Evolutionary conservation across 129 eudicot genomes (phyloP).

Genomic region (Pittosporum tobira): DNA sequence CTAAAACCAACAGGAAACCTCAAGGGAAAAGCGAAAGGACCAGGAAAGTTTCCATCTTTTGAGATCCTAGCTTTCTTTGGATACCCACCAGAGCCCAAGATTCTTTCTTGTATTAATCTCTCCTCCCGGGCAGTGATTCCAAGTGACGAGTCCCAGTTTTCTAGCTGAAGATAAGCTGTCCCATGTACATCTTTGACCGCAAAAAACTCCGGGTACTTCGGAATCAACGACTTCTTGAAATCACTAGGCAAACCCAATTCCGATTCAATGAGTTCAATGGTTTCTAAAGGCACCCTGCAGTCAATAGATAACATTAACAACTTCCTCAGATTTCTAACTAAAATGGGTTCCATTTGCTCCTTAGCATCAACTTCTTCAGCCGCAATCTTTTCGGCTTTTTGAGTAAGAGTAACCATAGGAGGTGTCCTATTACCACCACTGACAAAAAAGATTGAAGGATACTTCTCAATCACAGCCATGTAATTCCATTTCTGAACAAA

Average conservation of each 20-base stretch:
- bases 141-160: constrained; percentile 75
- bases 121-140: constrained; percentile 80
- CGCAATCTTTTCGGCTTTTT: constrained; percentile 53
- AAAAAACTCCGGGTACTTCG: constrained; percentile 61
- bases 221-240: constrained; percentile 47
- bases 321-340: constrained; percentile 67
- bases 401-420: constrained; percentile 46
- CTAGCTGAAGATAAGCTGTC: constrained; percentile 47
- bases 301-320: constrained; percentile 87
- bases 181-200: constrained; percentile 45
- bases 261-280: constrained; percentile 40
- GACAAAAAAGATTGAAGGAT: constrained; percentile 59
- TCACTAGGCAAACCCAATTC: constrained; percentile 75
- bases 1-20: constrained; percentile 74
- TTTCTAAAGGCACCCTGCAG: constrained; percentile 66
- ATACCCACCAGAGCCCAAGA: constrained; percentile 16
- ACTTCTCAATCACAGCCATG: constrained; percentile 67
- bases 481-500: constrained; percentile 80
- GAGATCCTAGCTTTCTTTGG: constrained; percentile 34
- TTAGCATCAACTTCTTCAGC: constrained; percentile 49
- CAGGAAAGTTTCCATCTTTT: constrained; percentile 71
- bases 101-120: constrained; percentile 27
- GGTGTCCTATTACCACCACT: constrained; percentile 52
- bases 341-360: constrained; percentile 70
- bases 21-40: constrained; percentile 68